Evolutionary conservation across 1,284 basidiomycete genomes (phyloP).

Genomic region (Puccinia coronata): DNA sequence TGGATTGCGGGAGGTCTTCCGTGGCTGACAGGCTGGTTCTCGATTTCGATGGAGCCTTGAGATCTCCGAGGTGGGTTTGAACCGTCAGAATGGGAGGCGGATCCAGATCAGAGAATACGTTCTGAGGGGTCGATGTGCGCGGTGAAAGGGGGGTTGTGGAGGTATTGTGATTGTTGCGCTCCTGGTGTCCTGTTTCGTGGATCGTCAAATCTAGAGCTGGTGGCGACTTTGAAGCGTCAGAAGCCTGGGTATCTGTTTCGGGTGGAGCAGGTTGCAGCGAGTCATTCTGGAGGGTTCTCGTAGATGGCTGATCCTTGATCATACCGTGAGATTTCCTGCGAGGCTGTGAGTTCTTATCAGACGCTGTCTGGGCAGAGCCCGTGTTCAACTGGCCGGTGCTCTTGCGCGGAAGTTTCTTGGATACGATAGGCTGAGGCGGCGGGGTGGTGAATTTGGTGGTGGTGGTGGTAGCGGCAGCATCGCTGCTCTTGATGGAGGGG

Average conservation of each 20-base stretch:
- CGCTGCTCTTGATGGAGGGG: background rate
- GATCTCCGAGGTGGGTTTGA: slow-evolving; percentile 3
- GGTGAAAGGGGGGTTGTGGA: background rate
- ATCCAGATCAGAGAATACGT: background rate
- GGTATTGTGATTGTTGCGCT: slow-evolving; percentile 1
- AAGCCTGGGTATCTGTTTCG: background rate
- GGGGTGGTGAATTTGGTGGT: background rate
- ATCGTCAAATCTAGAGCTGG: background rate
- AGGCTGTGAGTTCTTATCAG: background rate
- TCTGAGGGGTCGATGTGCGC: background rate
- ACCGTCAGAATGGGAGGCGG: background rate
- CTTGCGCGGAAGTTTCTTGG: background rate
- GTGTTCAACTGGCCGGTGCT: slow-evolving; percentile 13
- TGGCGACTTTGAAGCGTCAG: background rate
- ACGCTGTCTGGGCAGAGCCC: background rate
- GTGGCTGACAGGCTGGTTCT: background rate
- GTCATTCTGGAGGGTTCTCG: background rate
- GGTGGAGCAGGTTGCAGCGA: background rate
- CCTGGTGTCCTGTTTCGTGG: background rate
- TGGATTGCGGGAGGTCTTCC: slow-evolving; percentile 3
- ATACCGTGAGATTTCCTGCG: background rate
- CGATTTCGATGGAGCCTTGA: slow-evolving; percentile 11
- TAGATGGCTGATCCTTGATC: background rate
- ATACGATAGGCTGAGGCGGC: background rate
- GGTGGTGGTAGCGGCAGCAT: slow-evolving; percentile 8